Evolutionary conservation across 352 stramenopile species (phyloP), one percentile per base, ranked within the genome.

Genomic region (Phytophthora sojae): DNA sequence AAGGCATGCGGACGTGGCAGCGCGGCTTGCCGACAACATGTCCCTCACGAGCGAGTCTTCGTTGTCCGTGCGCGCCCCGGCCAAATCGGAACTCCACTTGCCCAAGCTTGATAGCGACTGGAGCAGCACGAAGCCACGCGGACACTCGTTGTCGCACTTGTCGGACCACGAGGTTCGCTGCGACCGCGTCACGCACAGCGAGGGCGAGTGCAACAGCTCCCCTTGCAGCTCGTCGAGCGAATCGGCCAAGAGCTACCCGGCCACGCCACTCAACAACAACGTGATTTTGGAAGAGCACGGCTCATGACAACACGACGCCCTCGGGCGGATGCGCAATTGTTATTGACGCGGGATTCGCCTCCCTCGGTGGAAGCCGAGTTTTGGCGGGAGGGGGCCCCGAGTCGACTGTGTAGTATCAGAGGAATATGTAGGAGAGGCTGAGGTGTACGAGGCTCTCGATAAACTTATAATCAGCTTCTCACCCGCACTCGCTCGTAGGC

Each of bases 111-210:
- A 83, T 49, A 79, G 54, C 37, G 61, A 74, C 39, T 84, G 77
- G 77, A 80, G 74, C 4, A 77, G 71, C 47, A 77, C 64, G 47
- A 84, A 79, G 61, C 74, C 77, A 19, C 77, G 82, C 60, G 73
- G 78, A 12, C 74, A 83, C 50, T 90, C 82, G 25, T 75, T 88
- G 69, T 88, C 80, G 23, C 72, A 84, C 39, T 11, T 82, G 17
- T 70, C 58, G 4, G 69, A 81, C 19, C 66, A 79, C 54, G 72
- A 78, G 47, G 32, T 76, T 59, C 56, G 70, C 29, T 66, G 69
- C 37, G 55, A 77, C 3, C 62, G 61, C 29, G 64, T 77, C 23
- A 52, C 76, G 26, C 78, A 82, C 47, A 86, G 76, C 39, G 82
- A 89, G 30, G 77, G 76, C 30, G 80, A 85, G 26, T 55, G 83